Evolutionary conservation across 768 basidiomycete genomes (phyloP).

Genomic region (Kwoniella dendrophila): DNA sequence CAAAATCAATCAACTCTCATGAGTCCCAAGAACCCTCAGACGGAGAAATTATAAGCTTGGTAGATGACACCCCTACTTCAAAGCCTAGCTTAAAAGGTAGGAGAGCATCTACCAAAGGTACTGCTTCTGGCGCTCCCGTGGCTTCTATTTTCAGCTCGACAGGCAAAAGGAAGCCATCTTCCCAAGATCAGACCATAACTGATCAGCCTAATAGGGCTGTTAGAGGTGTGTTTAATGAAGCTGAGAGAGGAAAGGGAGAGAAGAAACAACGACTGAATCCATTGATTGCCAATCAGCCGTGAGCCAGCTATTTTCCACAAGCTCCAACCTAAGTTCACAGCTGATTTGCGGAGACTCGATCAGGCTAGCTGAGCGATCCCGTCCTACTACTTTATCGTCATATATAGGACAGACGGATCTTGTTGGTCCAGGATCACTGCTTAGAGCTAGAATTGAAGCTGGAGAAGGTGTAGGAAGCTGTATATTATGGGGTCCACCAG

Average conservation of each 20-base stretch:
- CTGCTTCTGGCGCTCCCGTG: background rate
- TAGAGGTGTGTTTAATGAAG: background rate
- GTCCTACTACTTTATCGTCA: conserved; percentile 67
- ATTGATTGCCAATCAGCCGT: conserved; percentile 52
- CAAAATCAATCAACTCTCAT: background rate
- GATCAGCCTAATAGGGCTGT: background rate
- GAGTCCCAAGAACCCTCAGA: conserved; percentile 5
- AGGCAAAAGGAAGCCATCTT: conserved; percentile 3
- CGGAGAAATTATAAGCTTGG: background rate
- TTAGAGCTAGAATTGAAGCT: conserved; percentile 64
- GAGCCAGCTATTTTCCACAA: too few species aligned
- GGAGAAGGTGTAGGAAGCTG: conserved; percentile 60
- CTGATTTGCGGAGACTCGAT: too few species aligned
- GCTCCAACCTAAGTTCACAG: too few species aligned
- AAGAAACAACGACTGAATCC: conserved; percentile 48
- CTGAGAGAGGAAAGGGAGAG: conserved; percentile 25
- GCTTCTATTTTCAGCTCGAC: conserved; percentile 19
- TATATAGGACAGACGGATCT: conserved; percentile 75
- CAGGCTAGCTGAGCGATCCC: conserved; percentile 70
- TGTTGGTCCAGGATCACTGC: conserved; percentile 63
- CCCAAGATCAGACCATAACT: background rate
- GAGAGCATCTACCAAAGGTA: conserved; percentile 7
- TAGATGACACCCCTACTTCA: conserved; percentile 11
- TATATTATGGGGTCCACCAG: conserved; percentile 55
- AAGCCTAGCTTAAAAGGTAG: conserved; percentile 6